Base-by-base conservation (phyloP, 441 rosid species). In the Arabidopsis lyrata region DNA sequence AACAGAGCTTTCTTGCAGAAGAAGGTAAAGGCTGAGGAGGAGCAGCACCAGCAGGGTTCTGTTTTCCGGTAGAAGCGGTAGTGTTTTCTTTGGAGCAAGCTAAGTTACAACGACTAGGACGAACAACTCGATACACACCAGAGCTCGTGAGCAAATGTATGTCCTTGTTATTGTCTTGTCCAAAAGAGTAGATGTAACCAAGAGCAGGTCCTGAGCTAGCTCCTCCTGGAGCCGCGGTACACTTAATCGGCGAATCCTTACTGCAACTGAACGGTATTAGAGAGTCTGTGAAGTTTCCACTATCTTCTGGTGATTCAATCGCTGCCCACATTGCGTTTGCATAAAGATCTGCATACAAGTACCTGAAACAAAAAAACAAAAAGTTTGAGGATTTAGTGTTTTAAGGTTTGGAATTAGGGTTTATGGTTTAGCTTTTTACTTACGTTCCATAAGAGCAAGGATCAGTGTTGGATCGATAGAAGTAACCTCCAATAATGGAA, bases 91-190 rank as follows among this genome's bases (percentile, higher is more conserved):
- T 92, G 0, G 93, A 78, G 85, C 99, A 94, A 62, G 83, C 75
- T 74, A 88, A 85, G 72, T 61, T 83, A 86, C 99, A 94, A 5
- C 95, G 97, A 67, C 95, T 92, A 5, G 99, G 97, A 10, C 82
- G 92, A 44, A 88, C 94, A 54, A 90, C 86, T 80, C 99, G 83
- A 55, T 94, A 90, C 49, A 94, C 99, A 42, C 99, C 99, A 12
- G 79, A 74, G 77, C 78, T 90, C 12, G 97, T 79, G 50, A 95
- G 87, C 70, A 90, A 55, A 70, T 78, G 86, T 8, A 89, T 63
- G 59, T 95, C 97, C 68, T 88, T 95, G 16, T 56, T 75, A 78
- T 90, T 92, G 82, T 95, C 99, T 75, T 92, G 85, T 11, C 94
- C 97, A n/a, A 89, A 90, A 5, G 99, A 95, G 90, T 74, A 88